Conservation (phyloP, 2,329 filamentous ascomycete genomes). For the Fusarium sp. region DNA sequence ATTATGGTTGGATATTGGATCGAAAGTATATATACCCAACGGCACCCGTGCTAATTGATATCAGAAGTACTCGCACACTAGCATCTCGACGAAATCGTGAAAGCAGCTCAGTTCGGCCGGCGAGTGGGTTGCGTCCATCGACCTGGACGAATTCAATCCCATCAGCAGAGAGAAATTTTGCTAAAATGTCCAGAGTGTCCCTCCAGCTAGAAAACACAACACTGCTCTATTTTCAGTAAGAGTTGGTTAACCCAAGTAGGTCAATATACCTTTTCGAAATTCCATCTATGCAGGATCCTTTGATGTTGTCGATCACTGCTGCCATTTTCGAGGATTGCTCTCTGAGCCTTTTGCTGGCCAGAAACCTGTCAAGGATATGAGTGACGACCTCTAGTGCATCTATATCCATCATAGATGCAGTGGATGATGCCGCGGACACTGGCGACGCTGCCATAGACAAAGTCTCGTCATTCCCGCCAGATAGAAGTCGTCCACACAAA, state of each 20-base stretch:
- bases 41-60: conserved; percentile 23
- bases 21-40: neutral
- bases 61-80: neutral
- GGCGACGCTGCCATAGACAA: neutral
- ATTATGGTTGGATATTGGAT: accelerated
- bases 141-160: neutral
- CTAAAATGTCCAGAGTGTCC: neutral
- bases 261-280: neutral
- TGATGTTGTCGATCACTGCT: conserved; percentile 8
- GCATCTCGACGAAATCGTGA: neutral
- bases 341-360: accelerated
- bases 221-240: accelerated
- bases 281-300: accelerated
- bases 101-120: neutral
- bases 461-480: accelerated
- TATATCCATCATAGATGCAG: accelerated
- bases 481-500: accelerated
- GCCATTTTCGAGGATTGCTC: conserved; percentile 6
- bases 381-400: too few relatives aligned
- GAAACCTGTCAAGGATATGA: accelerated
- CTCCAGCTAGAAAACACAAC: conserved; percentile 11
- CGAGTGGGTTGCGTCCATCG: neutral
- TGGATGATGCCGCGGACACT: neutral
- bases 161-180: accelerated
- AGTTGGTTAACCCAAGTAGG: accelerated